Percentiles rank a stretch among this genome's conserved stretches.
These are phyloP conservation scores for Wolfiporia cocos DNA, from an alignment of 1,284 basidiomycete genomes.

Conservation along the genomic window DNA sequence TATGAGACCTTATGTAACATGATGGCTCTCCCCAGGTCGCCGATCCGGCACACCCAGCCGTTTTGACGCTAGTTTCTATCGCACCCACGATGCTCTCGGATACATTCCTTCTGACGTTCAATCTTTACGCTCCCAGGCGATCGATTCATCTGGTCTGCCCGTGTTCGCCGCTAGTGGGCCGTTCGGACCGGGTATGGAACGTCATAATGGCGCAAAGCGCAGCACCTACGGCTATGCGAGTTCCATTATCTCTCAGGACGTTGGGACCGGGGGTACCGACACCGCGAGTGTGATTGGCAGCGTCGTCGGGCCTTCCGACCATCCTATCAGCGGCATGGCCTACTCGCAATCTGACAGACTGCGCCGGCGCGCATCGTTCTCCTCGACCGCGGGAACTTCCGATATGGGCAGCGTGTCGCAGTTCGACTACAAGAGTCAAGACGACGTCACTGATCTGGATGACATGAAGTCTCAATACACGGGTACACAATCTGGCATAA, in stretches of 20 bases:
- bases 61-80: conserved; percentile 92
- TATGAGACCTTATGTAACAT: conserved; percentile 14
- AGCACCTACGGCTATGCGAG: conserved; percentile 82
- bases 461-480: conserved; percentile 83
- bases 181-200: conserved; percentile 58
- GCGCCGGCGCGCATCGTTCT: conserved; percentile 63
- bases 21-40: conserved; percentile 30
- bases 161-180: conserved; percentile 71
- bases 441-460: conserved; percentile 68
- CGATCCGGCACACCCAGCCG: conserved; percentile 83
- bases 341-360: conserved; percentile 80
- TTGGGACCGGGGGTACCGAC: conserved; percentile 55
- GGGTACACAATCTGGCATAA: conserved; percentile 76
- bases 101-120: conserved; percentile 97
- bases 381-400: conserved; percentile 69
- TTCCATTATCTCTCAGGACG: conserved; percentile 88
- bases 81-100: conserved; percentile 89
- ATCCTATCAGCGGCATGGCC: conserved; percentile 53
- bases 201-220: conserved; percentile 61
- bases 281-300: conserved; percentile 55
- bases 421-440: conserved; percentile 85
- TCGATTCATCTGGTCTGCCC: conserved; percentile 86
- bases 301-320: conserved; percentile 35
- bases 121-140: conserved; percentile 90
- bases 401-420: conserved; percentile 72